phyloP scores from a whole-genome alignment of 2,329 filamentous ascomycete species.

The Pleurostoma richardsiae region DNA sequence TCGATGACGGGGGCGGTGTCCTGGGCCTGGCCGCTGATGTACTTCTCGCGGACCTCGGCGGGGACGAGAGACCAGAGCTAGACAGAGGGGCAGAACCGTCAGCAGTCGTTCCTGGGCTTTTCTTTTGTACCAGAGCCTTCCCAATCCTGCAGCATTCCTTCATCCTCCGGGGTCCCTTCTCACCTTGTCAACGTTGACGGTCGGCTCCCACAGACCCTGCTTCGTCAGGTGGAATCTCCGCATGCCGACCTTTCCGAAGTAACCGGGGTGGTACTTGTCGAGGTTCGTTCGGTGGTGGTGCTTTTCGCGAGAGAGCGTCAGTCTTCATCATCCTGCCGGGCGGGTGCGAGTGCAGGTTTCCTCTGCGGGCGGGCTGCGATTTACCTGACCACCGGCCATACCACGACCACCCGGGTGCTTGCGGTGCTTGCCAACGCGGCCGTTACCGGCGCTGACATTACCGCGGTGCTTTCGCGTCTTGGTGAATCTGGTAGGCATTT shows the following conservation, averaged over 20 bases:
- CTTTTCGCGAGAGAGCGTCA: conserved; percentile 21
- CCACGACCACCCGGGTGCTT: conserved; percentile 69
- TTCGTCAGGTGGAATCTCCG: conserved; percentile 94
- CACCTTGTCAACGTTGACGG: conserved; percentile 99
- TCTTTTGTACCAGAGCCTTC: too few species aligned
- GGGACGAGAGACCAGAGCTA: conserved; percentile 96
- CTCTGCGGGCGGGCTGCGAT: conserved; percentile 3
- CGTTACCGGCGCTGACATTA: conserved; percentile 97
- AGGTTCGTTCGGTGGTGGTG: conserved; percentile 94
- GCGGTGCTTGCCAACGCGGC: conserved; percentile 80
- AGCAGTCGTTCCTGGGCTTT: background rate
- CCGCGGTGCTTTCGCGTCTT: conserved; percentile 88
- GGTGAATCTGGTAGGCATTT: conserved; percentile 63
- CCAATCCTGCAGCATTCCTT: background rate
- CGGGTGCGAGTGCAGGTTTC: background rate
- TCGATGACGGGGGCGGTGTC: conserved; percentile 97
- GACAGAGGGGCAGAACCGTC: background rate
- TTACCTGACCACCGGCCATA: conserved; percentile 84
- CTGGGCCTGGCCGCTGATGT: conserved; percentile 73
- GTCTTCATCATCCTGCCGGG: background rate
- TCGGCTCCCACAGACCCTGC: conserved; percentile 97
- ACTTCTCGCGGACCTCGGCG: conserved; percentile 86
- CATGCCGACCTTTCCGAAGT: conserved; percentile 98
- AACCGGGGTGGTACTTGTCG: conserved; percentile 91
- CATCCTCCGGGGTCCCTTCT: conserved; percentile 15